A percentile compares a stretch with the other conserved stretches of the same genome.
Conservation (phyloP, 1,284 basidiomycete species). For the Neonothopanus nambi region DNA sequence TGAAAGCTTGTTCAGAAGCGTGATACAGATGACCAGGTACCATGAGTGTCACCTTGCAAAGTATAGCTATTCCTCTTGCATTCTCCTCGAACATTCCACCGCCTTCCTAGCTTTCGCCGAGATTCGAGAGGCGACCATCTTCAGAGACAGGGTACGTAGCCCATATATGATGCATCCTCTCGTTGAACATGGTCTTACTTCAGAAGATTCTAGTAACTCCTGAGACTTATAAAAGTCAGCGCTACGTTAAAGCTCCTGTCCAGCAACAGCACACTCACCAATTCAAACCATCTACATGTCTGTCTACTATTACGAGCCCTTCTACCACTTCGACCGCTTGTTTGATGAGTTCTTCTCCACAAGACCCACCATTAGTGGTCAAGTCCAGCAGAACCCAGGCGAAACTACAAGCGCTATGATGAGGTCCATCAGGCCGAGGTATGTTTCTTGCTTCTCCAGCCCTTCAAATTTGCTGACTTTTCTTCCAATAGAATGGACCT, state of each 20-base stretch:
- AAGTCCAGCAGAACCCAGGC: neutral
- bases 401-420: neutral
- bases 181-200: too few relatives aligned
- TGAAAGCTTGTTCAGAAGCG: too few relatives aligned
- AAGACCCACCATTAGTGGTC: neutral
- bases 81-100: too few relatives aligned
- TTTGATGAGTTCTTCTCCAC: conserved; percentile 17
- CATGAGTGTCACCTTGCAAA: too few relatives aligned
- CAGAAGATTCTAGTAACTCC: neutral
- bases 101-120: too few relatives aligned
- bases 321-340: conserved; percentile 21
- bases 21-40: too few relatives aligned
- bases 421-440: conserved; percentile 13
- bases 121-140: too few relatives aligned
- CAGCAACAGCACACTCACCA: neutral
- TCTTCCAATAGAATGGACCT: conserved; percentile 18
- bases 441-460: neutral
- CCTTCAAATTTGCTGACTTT: neutral
- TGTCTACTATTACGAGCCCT: conserved; percentile 22
- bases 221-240: neutral
- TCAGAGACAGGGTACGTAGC: too few relatives aligned
- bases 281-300: neutral
- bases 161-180: too few relatives aligned
- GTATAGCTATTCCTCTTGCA: too few relatives aligned
- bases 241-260: too few relatives aligned